Percentiles rank a stretch among this genome's conserved stretches.
Evolutionary conservation across 1,139 yeast species (phyloP).

Genomic region (Torulaspora globosa): DNA sequence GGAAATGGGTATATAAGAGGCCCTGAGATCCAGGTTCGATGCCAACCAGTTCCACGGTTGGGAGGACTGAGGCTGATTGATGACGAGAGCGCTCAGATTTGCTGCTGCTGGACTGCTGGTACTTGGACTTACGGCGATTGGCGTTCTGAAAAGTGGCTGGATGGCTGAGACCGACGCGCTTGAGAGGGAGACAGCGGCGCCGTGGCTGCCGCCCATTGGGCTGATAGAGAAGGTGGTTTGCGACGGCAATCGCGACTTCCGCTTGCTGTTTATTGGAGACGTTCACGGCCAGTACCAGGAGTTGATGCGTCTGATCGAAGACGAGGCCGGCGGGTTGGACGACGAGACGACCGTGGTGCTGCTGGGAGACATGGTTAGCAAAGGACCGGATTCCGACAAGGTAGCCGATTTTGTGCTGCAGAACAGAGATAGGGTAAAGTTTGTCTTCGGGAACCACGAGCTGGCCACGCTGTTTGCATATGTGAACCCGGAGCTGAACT

Average conservation of each 20-base stretch:
- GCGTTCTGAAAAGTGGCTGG: constrained; percentile 3
- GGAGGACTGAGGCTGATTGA: background rate
- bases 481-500: constrained; percentile 17
- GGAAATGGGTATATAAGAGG: background rate
- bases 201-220: constrained; percentile 29
- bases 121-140: background rate
- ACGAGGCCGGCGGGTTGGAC: constrained; percentile 47
- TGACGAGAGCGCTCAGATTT: background rate
- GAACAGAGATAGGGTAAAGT: constrained; percentile 50
- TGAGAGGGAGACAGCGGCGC: background rate
- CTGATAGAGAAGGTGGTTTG: constrained; percentile 27
- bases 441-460: constrained; percentile 90
- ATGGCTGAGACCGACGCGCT: background rate
- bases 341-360: constrained; percentile 36
- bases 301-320: constrained; percentile 53
- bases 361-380: constrained; percentile 80
- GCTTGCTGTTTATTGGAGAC: constrained; percentile 73
- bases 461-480: constrained; percentile 39
- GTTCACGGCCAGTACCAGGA: constrained; percentile 73
- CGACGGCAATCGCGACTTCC: constrained; percentile 5
- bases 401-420: constrained; percentile 64
- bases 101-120: background rate
- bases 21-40: background rate
- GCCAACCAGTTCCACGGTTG: background rate
- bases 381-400: constrained; percentile 72